Evolutionary conservation across 768 basidiomycete genomes (phyloP).

Genomic region (Kwoniella sp.): DNA sequence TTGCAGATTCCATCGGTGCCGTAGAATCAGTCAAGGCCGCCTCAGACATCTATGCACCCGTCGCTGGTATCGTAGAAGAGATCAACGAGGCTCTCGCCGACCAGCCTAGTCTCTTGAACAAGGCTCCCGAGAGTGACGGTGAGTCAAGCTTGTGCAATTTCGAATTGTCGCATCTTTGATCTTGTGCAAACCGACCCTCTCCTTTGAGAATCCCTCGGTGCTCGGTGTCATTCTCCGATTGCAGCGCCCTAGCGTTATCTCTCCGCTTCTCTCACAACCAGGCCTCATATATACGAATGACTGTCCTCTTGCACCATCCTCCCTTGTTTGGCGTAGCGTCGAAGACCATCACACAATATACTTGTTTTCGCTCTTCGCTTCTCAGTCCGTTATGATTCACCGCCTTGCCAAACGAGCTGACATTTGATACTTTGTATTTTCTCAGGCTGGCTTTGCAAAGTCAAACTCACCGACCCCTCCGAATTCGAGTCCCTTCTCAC

Average conservation of each 20-base stretch:
- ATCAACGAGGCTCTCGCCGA: slow-evolving; percentile 72
- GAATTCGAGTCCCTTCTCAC: slow-evolving; percentile 80
- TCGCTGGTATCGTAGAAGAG: slow-evolving; percentile 78
- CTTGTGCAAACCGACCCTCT: background rate
- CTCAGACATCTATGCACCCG: slow-evolving; percentile 93
- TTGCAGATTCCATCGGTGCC: slow-evolving; percentile 80
- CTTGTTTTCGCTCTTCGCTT: too few relatives aligned
- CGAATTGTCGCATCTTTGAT: background rate
- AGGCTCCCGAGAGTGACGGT: slow-evolving; percentile 82
- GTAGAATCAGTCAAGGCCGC: slow-evolving; percentile 97
- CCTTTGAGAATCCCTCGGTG: too few relatives aligned
- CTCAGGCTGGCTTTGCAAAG: slow-evolving; percentile 94
- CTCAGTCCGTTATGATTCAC: too few relatives aligned
- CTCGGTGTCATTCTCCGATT: too few relatives aligned
- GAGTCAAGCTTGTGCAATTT: slow-evolving; percentile 32
- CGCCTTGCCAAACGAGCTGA: background rate
- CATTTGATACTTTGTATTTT: background rate
- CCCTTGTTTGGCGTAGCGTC: too few relatives aligned
- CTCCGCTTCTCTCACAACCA: too few relatives aligned
- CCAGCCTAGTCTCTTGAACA: slow-evolving; percentile 82
- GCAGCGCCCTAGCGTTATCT: too few relatives aligned
- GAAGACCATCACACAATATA: too few relatives aligned
- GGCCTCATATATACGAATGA: too few relatives aligned
- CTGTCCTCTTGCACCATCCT: too few relatives aligned
- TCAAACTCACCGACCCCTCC: slow-evolving; percentile 72